phyloP scores from a whole-genome alignment of 1,284 basidiomycete genomes.

The Ceratobasidium sp. region DNA sequence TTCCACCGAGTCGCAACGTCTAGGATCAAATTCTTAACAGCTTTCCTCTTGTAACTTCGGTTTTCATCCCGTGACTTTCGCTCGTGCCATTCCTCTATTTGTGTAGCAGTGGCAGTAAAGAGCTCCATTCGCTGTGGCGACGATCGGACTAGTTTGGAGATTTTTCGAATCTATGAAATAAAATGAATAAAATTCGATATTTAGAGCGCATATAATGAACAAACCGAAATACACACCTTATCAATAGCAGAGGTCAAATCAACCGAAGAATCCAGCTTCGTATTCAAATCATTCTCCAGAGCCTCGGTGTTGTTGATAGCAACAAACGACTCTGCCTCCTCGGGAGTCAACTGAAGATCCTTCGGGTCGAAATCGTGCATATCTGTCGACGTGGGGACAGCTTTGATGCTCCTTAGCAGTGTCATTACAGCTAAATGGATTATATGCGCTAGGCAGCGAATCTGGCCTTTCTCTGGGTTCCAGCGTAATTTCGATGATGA shows the following conservation, averaged over 20 bases:
- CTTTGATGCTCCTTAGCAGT: neutral
- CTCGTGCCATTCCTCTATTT: neutral
- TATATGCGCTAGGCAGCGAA: constrained; percentile 19
- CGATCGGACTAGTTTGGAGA: constrained; percentile 15
- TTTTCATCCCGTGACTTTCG: neutral
- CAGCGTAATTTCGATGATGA: neutral
- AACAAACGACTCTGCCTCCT: neutral
- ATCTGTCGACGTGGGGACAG: neutral
- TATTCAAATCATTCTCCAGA: neutral
- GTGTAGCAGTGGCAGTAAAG: neutral
- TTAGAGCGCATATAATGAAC: neutral
- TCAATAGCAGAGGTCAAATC: neutral
- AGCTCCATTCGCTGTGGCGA: constrained; percentile 23
- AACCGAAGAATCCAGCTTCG: neutral
- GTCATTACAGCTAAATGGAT: constrained; percentile 32
- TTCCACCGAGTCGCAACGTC: constrained; percentile 34
- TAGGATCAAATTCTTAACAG: constrained; percentile 2
- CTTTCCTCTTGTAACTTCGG: neutral
- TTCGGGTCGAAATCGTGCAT: neutral
- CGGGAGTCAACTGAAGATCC: neutral
- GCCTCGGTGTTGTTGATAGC: neutral
- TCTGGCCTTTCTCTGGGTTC: constrained; percentile 2
- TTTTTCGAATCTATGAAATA: constrained; percentile 13
- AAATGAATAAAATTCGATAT: neutral
- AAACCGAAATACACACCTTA: neutral